Evolutionary conservation across 257 asterid genomes (phyloP).

Genomic region (Solanum virginianum): DNA sequence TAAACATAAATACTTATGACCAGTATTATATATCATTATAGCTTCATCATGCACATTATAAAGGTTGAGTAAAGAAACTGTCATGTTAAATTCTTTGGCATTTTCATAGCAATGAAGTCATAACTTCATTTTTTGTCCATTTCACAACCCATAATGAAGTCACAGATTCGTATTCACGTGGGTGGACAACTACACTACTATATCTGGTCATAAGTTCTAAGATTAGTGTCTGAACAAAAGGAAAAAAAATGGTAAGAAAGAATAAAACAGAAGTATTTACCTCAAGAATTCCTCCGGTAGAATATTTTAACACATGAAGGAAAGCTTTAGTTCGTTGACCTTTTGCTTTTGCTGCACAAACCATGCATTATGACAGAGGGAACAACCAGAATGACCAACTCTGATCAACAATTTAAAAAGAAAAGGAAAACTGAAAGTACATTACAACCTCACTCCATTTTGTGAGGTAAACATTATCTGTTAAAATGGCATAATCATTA

Average conservation of each 20-base stretch:
- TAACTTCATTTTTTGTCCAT: background rate
- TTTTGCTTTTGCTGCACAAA: conserved; percentile 73
- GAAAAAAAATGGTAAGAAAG: background rate
- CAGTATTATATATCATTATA: background rate
- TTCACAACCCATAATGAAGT: background rate
- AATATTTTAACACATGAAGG: conserved; percentile 86
- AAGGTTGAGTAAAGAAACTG: background rate
- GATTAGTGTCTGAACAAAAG: background rate
- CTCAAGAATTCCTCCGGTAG: conserved; percentile 93
- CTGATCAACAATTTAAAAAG: background rate
- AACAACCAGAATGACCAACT: background rate
- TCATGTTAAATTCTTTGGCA: background rate
- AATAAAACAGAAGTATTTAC: conserved; percentile 16
- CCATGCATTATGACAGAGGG: background rate
- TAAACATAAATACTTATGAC: background rate
- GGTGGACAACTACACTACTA: background rate
- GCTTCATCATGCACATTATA: background rate
- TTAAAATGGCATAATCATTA: background rate
- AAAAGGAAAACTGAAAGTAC: background rate
- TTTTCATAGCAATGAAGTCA: background rate
- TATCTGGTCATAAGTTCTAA: background rate
- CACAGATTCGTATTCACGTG: background rate
- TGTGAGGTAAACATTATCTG: background rate
- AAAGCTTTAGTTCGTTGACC: conserved; percentile 73
- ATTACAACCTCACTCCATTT: background rate